A percentile compares a stretch with the other conserved stretches of the same genome.
These are phyloP conservation scores for Daedaleopsis nitida DNA, from an alignment of 768 basidiomycete genomes.

Conservation along the genomic window DNA sequence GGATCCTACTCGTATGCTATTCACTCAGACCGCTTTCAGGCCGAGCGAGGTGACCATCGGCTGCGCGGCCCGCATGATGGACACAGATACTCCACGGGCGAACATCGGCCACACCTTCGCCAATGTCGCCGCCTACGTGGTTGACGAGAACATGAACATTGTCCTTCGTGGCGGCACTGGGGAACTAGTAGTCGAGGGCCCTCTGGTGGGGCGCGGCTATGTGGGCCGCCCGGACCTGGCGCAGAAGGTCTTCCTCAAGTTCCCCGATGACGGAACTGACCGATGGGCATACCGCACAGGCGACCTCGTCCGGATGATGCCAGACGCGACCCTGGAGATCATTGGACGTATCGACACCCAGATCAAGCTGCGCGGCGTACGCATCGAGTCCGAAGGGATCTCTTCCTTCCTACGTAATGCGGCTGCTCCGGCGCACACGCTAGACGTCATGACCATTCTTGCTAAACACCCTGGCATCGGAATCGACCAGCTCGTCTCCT, in stretches of 20 bases:
- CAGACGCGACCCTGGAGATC: constrained; percentile 49
- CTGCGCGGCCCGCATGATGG: constrained; percentile 48
- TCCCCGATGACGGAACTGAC: constrained; percentile 41
- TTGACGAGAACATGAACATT: constrained; percentile 43
- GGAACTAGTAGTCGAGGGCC: constrained; percentile 52
- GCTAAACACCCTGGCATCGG: constrained; percentile 46
- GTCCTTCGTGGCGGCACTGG: constrained; percentile 47
- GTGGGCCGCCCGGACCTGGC: constrained; percentile 47
- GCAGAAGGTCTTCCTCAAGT: constrained; percentile 47
- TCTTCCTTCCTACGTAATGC: constrained; percentile 45
- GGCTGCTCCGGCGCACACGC: constrained; percentile 25
- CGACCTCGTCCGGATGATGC: constrained; percentile 52
- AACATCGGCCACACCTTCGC: constrained; percentile 48
- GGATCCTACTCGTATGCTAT: neutral
- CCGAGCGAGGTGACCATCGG: constrained; percentile 57
- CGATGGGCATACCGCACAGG: constrained; percentile 49
- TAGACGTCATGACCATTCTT: constrained; percentile 46
- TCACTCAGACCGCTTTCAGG: constrained; percentile 15
- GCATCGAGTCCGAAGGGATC: constrained; percentile 55
- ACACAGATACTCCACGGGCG: constrained; percentile 39
- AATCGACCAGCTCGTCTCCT: constrained; percentile 47
- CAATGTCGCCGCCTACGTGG: constrained; percentile 40
- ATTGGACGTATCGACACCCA: constrained; percentile 54
- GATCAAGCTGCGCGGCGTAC: constrained; percentile 53
- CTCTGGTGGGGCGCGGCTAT: constrained; percentile 53